Percentiles rank a stretch among this genome's conserved stretches.
These are phyloP conservation scores for Penicillium subrubescens DNA, from an alignment of 495 filamentous ascomycete genomes.

Conservation along the genomic window DNA sequence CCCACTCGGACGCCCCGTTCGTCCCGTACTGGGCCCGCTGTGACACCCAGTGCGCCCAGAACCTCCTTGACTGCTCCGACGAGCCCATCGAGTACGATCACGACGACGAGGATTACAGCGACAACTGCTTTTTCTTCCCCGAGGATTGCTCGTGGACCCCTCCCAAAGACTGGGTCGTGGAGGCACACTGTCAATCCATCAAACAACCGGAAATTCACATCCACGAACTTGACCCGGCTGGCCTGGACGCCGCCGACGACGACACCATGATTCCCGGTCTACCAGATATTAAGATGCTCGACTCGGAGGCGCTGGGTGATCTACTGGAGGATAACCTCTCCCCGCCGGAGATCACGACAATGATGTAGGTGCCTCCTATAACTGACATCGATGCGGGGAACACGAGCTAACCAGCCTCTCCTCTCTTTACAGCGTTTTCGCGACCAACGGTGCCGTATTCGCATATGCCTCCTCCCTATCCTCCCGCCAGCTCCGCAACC, in stretches of 20 bases:
- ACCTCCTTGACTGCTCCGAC: constrained; percentile 43
- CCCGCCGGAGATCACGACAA: constrained; percentile 51
- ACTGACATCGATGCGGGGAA: background rate
- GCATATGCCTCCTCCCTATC: constrained; percentile 47
- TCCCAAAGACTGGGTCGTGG: constrained; percentile 33
- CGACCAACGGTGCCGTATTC: constrained; percentile 52
- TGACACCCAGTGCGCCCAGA: constrained; percentile 41
- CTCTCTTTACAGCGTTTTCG: constrained; percentile 33
- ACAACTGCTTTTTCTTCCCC: constrained; percentile 52
- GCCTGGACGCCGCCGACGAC: constrained; percentile 17
- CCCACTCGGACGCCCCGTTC: constrained; percentile 23
- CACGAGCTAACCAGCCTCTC: background rate
- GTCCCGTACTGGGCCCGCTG: constrained; percentile 48
- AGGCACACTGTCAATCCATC: constrained; percentile 14
- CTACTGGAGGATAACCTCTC: constrained; percentile 51
- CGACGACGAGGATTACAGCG: constrained; percentile 49
- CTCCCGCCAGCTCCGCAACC: constrained; percentile 46
- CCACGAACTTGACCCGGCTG: constrained; percentile 5
- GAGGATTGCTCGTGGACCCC: constrained; percentile 52
- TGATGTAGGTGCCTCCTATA: constrained; percentile 35
- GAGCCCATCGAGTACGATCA: constrained; percentile 52
- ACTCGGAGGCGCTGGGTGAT: constrained; percentile 50
- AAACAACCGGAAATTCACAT: constrained; percentile 8
- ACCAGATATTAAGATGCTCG: constrained; percentile 52
- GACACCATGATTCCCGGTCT: constrained; percentile 51